A percentile compares a stretch with the other conserved stretches of the same genome.
These are phyloP conservation scores for Scytalidium sp. DNA, from an alignment of 2,329 filamentous ascomycete species.

Conservation along the genomic window DNA sequence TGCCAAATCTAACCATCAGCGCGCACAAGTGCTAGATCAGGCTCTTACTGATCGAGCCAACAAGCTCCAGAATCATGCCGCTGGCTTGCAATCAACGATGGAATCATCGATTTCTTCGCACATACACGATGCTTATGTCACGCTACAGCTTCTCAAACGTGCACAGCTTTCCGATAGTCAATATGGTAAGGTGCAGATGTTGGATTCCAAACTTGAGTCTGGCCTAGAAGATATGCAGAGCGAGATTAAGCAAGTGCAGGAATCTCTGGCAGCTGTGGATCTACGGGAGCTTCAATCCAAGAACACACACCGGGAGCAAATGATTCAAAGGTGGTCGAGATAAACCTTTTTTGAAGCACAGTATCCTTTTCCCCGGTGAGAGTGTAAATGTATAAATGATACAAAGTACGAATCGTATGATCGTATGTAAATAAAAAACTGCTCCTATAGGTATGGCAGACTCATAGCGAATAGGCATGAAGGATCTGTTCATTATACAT, in stretches of 20 bases:
- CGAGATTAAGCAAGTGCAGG: constrained; percentile 36
- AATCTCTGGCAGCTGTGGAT: constrained; percentile 30
- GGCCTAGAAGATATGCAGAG: constrained; percentile 37
- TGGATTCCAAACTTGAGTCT: constrained; percentile 50
- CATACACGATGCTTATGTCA: constrained; percentile 44
- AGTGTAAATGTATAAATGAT: too few relatives aligned
- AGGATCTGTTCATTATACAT: too few relatives aligned
- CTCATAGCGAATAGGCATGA: too few relatives aligned
- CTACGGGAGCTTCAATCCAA: constrained; percentile 32
- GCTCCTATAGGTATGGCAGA: too few relatives aligned
- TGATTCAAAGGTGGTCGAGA: constrained; percentile 41
- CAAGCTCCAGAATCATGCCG: constrained; percentile 43
- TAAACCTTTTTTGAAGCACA: too few relatives aligned
- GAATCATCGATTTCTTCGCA: constrained; percentile 40
- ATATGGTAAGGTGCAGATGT: constrained; percentile 44
- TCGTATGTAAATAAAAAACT: too few relatives aligned
- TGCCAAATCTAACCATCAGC: constrained; percentile 20
- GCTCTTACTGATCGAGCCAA: constrained; percentile 32
- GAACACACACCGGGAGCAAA: constrained; percentile 47
- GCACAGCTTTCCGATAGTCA: constrained; percentile 51
- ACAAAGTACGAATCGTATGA: too few relatives aligned
- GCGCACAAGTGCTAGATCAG: constrained; percentile 23
- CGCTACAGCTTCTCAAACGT: constrained; percentile 47
- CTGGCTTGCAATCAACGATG: constrained; percentile 47
- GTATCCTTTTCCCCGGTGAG: too few relatives aligned